Evolutionary conservation across 805 yeast genomes (phyloP).

Genomic region (Myxozyma udenii): DNA sequence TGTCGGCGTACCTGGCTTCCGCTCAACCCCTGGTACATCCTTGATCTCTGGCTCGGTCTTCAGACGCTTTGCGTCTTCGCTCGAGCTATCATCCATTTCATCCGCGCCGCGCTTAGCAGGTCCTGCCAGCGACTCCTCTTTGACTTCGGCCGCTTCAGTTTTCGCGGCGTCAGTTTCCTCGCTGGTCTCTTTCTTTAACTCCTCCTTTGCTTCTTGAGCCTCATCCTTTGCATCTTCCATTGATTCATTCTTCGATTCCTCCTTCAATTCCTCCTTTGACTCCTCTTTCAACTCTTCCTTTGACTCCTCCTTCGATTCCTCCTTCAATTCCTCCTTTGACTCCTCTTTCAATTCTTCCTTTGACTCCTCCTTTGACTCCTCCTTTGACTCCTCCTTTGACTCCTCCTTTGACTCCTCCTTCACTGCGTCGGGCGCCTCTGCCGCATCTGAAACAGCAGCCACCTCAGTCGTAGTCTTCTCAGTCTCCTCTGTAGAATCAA

Average conservation of each 20-base stretch:
- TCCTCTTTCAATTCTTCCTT: background rate
- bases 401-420: constrained; percentile 3
- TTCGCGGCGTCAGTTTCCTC: background rate
- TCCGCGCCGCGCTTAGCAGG: background rate
- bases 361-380: background rate
- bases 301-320: background rate
- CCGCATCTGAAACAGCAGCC: background rate
- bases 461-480: background rate
- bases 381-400: background rate
- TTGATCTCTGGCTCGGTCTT: background rate
- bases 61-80: background rate
- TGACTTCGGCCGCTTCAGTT: no score
- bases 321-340: background rate
- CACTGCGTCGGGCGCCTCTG: background rate
- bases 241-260: background rate
- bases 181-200: background rate
- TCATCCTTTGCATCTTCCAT: background rate
- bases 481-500: background rate
- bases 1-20: constrained; percentile 6
- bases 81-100: background rate
- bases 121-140: no score
- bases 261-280: background rate
- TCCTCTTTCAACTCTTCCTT: no score
- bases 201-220: background rate
- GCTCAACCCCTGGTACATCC: background rate